These are phyloP conservation scores for Yarrowia alimentaria DNA, from an alignment of 805 yeast species.

Conservation along the genomic window DNA sequence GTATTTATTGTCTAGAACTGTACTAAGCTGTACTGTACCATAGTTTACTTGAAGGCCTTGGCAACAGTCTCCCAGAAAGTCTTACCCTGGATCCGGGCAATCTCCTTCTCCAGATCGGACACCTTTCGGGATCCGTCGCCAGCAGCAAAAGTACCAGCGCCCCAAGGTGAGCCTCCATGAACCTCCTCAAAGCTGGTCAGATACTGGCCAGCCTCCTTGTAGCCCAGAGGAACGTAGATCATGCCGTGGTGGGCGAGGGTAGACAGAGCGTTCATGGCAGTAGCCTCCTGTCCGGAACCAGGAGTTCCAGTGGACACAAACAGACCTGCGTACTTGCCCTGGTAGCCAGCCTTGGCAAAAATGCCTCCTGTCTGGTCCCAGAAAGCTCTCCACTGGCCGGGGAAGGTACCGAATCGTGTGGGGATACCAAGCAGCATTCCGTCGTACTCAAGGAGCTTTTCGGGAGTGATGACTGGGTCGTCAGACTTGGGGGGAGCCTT, in stretches of 20 bases:
- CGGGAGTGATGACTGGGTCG: conserved; percentile 57
- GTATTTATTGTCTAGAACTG: too few relatives aligned
- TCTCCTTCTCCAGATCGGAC: conserved; percentile 57
- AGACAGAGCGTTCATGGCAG: conserved; percentile 57
- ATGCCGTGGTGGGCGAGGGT: conserved; percentile 74
- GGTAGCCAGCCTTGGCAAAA: conserved; percentile 63
- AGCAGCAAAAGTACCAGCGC: conserved; percentile 78
- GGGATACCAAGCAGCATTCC: conserved; percentile 78
- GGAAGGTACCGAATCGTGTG: conserved; percentile 71
- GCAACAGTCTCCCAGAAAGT: conserved; percentile 52
- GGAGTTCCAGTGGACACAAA: conserved; percentile 69
- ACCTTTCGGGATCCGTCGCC: conserved; percentile 75
- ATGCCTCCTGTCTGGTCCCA: conserved; percentile 76
- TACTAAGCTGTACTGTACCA: too few relatives aligned
- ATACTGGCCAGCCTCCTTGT: conserved; percentile 54
- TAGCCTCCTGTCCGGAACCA: conserved; percentile 79
- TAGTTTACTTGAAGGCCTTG: conserved; percentile 18
- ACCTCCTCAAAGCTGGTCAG: conserved; percentile 60
- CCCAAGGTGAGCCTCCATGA: conserved; percentile 88
- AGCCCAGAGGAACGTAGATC: conserved; percentile 75
- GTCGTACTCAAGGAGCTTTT: conserved; percentile 60
- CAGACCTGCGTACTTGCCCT: conserved; percentile 78
- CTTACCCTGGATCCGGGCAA: conserved; percentile 69
- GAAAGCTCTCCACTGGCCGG: conserved; percentile 73
- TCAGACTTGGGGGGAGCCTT: conserved; percentile 56